Percentiles rank a stretch among this genome's conserved stretches.
Evolutionary conservation across 2,329 filamentous ascomycete genomes (phyloP).

Genomic region (Ophiostoma novo-ulmi): DNA sequence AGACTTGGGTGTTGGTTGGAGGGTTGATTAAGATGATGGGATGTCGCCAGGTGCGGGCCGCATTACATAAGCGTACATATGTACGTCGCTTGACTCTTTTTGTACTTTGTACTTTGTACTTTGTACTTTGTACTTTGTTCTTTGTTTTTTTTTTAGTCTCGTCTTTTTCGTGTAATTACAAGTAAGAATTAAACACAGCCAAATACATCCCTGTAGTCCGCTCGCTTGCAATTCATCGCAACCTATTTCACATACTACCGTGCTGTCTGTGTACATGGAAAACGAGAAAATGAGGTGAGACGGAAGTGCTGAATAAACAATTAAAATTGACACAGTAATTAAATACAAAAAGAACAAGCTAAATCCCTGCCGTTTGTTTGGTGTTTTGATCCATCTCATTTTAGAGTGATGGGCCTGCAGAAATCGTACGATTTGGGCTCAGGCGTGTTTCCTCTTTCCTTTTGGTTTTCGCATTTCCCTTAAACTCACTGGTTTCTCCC

Average conservation of each 20-base stretch:
- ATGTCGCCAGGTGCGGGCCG: not conserved
- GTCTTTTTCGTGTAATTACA: too few relatives aligned
- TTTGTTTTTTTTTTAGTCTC: too few relatives aligned
- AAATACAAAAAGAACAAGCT: not conserved
- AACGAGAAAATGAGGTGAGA: not conserved
- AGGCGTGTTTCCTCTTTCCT: constrained; percentile 19
- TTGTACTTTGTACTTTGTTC: too few relatives aligned
- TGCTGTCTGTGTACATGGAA: not conserved
- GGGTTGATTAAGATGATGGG: too few relatives aligned
- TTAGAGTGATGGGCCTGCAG: constrained; percentile 21
- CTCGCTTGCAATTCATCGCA: too few relatives aligned
- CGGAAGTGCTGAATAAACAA: not conserved
- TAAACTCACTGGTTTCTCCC: not conserved
- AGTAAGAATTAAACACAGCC: too few relatives aligned
- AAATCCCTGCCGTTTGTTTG: constrained; percentile 9
- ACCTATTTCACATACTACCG: too few relatives aligned
- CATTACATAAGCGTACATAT: not conserved
- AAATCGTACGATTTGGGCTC: constrained; percentile 28
- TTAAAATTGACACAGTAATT: not conserved
- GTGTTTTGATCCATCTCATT: constrained; percentile 15
- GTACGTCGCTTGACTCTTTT: not conserved
- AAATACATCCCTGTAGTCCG: too few relatives aligned
- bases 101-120: not conserved
- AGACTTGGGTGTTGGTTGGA: too few relatives aligned
- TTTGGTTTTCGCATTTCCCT: constrained; percentile 16